Percentiles rank a stretch among this genome's conserved stretches.
Evolutionary conservation across 768 basidiomycete species (phyloP).

Genomic region (Cystofilobasidium capitatum): DNA sequence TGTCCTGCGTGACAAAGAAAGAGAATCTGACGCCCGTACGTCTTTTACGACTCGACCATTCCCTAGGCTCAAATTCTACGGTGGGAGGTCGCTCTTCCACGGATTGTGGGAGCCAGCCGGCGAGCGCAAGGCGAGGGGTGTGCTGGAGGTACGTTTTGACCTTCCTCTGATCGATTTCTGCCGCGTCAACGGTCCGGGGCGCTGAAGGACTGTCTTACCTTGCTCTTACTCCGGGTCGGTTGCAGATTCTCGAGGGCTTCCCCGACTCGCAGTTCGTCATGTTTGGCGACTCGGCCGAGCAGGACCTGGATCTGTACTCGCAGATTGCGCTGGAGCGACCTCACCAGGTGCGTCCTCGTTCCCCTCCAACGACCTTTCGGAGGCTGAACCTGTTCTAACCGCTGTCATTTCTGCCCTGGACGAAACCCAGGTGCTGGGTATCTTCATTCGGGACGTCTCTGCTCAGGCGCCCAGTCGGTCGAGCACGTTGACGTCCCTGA

Average conservation of each 20-base stretch:
- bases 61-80: constrained; percentile 77
- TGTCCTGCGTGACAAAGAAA: too few species aligned
- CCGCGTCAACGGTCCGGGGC: too few species aligned
- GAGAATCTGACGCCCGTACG: too few species aligned
- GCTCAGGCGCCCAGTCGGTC: constrained; percentile 29
- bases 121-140: constrained; percentile 66
- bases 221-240: too few species aligned
- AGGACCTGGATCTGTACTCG: constrained; percentile 84
- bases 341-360: constrained; percentile 34
- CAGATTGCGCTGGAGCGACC: constrained; percentile 57
- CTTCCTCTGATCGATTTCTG: neutral
- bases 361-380: too few species aligned
- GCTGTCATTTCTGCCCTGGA: neutral
- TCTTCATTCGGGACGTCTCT: constrained; percentile 73
- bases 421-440: constrained; percentile 52
- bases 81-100: constrained; percentile 63
- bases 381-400: too few species aligned
- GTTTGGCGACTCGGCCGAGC: constrained; percentile 87
- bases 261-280: constrained; percentile 66
- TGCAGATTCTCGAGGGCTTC: constrained; percentile 56
- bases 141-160: constrained; percentile 51
- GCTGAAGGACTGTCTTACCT: too few species aligned
- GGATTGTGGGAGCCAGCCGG: constrained; percentile 70
- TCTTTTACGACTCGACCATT: too few species aligned
- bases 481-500: neutral